These are phyloP conservation scores for Colletotrichum plurivorum DNA, from an alignment of 2,329 filamentous ascomycete genomes.

Conservation along the genomic window DNA sequence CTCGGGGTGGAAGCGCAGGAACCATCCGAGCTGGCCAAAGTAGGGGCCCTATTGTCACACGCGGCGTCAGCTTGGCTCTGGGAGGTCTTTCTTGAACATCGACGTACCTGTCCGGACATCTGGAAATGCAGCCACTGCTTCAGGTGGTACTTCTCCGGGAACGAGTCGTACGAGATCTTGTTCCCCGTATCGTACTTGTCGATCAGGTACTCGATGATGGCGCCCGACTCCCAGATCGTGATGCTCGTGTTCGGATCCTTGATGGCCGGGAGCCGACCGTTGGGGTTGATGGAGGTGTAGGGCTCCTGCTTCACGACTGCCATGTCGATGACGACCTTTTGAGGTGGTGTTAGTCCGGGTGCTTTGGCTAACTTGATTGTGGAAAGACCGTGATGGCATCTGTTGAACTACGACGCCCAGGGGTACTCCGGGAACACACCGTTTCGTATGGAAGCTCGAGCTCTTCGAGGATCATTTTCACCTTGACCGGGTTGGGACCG, in stretches of 20 bases:
- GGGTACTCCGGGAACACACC: neutral
- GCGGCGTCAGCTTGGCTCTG: neutral
- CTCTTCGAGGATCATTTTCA: conserved; percentile 53
- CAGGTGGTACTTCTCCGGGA: conserved; percentile 46
- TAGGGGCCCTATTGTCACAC: conserved; percentile 55
- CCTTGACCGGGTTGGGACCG: conserved; percentile 50
- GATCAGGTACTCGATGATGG: conserved; percentile 50
- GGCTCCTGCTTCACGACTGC: conserved; percentile 45
- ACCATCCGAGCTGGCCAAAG: conserved; percentile 58
- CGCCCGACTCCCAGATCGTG: conserved; percentile 49
- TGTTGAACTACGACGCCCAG: neutral
- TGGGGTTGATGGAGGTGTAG: conserved; percentile 50
- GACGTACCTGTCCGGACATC: conserved; percentile 32
- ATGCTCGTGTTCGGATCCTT: conserved; percentile 52
- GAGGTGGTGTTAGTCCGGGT: conserved; percentile 1
- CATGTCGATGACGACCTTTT: conserved; percentile 39
- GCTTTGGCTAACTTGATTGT: neutral
- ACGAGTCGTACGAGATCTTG: conserved; percentile 45
- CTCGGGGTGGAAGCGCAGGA: conserved; percentile 48
- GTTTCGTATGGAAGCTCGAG: conserved; percentile 52
- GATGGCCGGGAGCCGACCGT: conserved; percentile 52
- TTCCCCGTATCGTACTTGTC: conserved; percentile 47
- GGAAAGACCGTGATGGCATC: no score
- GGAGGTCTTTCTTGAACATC: neutral
- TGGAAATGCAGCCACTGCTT: conserved; percentile 32